Evolutionary conservation across 2,329 filamentous ascomycete genomes (phyloP), one percentile per base, ranked within the genome.

Genomic region (Ophiostoma himal-ulmi): DNA sequence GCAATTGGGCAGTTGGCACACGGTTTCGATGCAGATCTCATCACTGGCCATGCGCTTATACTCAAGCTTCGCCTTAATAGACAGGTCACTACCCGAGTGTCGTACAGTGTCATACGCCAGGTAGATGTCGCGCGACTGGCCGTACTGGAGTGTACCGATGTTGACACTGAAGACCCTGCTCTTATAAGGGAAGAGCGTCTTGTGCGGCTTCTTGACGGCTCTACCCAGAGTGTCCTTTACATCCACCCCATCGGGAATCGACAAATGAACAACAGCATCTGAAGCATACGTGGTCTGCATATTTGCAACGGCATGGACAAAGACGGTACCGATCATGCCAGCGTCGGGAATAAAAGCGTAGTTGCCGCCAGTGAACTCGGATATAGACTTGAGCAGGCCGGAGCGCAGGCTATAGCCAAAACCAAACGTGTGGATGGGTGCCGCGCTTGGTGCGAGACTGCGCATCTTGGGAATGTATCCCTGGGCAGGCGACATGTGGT

Each of bases 341-440:
- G 85, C 82, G 69, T 89, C 86, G 0, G 86, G 84, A 22, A 89
- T 89, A 73, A 88, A 89, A 10, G 85, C 79, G 71, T 87, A 89
- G 75, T 83, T 86, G 1, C 87, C 87, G 2, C 82, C 79, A 0
- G 84, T 83, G 67, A 84, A 78, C 74, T 89, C 86, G 1, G 86
- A 83, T 66, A 89, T 85, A 1, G 86, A 85, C 77, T 87, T 86
- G 69, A 89, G 79, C 22, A 89, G 78, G 0, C 83, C 84, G 0
- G 86, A 85, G 6, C 77, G 75, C 44, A 86, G 77, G 1, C 74
- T 66, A 72, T 85, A 84, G 5, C 84, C 84, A 69, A 87, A 86
- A 2, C 84, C 84, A 75, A 87, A 86, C 0, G 84, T 86, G 74
- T 85, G 81, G 75, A 83, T 82, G 0, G 80, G 79, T 14, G 84